These are phyloP conservation scores for Phoma sp. DNA, from an alignment of 2,329 filamentous ascomycete genomes.

Conservation along the genomic window DNA sequence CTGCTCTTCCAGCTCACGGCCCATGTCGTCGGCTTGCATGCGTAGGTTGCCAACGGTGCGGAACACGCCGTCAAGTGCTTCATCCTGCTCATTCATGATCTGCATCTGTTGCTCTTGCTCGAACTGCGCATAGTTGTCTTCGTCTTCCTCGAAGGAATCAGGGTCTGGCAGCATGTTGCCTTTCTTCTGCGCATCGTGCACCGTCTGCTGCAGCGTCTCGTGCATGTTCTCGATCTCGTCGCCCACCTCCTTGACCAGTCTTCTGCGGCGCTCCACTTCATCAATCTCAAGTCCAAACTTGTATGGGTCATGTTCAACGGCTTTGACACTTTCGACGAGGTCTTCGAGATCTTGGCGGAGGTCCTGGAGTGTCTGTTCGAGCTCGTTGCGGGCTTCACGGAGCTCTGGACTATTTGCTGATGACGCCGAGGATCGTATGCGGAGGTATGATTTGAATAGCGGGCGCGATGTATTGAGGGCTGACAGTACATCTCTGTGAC, in stretches of 20 bases:
- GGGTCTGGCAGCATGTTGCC: constrained; percentile 62
- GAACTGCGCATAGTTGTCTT: constrained; percentile 75
- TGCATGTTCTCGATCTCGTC: constrained; percentile 89
- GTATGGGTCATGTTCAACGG: constrained; percentile 85
- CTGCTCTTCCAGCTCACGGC: constrained; percentile 94
- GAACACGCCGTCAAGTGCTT: constrained; percentile 91
- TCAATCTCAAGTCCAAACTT: constrained; percentile 83
- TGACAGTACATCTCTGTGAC: constrained; percentile 79
- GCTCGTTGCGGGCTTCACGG: constrained; percentile 71
- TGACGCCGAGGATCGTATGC: constrained; percentile 86
- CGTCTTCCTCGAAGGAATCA: constrained; percentile 61
- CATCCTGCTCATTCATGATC: constrained; percentile 94
- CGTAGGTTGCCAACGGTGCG: constrained; percentile 89
- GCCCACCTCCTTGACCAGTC: constrained; percentile 87
- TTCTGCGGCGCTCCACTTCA: constrained; percentile 80
- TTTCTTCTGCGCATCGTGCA: constrained; percentile 50
- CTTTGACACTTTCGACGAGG: constrained; percentile 83
- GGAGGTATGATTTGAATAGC: constrained; percentile 92
- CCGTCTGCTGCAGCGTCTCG: constrained; percentile 73
- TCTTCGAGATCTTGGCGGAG: constrained; percentile 87
- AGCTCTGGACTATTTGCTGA: constrained; percentile 69
- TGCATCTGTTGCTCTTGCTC: constrained; percentile 90
- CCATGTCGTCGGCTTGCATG: constrained; percentile 93
- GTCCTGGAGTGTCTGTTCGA: constrained; percentile 75
- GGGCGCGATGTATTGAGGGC: constrained; percentile 82